Conservation (phyloP, 106 monocot genomes). For the Agapanthus africanus region DNA sequence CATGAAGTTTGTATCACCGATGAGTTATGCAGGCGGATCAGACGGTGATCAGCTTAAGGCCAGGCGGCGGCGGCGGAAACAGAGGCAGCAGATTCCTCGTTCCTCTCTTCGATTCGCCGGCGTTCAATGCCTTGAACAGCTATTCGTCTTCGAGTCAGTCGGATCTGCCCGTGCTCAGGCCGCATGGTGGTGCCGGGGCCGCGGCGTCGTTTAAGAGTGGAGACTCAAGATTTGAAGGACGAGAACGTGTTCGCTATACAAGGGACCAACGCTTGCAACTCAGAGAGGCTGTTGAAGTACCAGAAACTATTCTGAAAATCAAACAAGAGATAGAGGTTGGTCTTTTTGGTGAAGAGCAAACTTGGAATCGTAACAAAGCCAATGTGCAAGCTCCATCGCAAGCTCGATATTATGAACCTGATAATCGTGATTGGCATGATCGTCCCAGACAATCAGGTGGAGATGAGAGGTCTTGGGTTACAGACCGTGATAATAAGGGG, state of each 20-base stretch:
- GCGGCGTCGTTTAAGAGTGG: constrained; percentile 45
- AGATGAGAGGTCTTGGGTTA: constrained; percentile 75
- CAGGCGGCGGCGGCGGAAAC: constrained; percentile 63
- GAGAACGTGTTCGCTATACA: constrained; percentile 51
- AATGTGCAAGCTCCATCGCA: constrained; percentile 52
- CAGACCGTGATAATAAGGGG: constrained; percentile 43
- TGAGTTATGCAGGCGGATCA: constrained; percentile 84
- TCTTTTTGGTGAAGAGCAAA: constrained; percentile 63
- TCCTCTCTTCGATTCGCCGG: constrained; percentile 47
- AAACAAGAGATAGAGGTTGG: constrained; percentile 66
- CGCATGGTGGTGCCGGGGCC: constrained; percentile 39
- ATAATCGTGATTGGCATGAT: constrained; percentile 77
- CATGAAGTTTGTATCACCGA: too few species aligned
- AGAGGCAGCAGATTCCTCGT: constrained; percentile 34
- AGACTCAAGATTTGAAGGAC: constrained; percentile 51
- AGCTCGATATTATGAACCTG: constrained; percentile 51
- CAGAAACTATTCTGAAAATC: constrained; percentile 58
- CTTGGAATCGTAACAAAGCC: constrained; percentile 54
- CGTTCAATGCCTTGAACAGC: constrained; percentile 16
- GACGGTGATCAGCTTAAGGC: constrained; percentile 65
- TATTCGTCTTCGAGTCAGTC: constrained; percentile 2
- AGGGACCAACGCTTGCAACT: constrained; percentile 70
- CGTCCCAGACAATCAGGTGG: constrained; percentile 30
- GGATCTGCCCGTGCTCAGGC: constrained; percentile 20
- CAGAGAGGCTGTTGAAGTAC: constrained; percentile 48